Percentiles rank a stretch among this genome's conserved stretches.
These are phyloP conservation scores for Rhodotorula sp. DNA, from an alignment of 1,284 basidiomycete genomes.

Conservation along the genomic window DNA sequence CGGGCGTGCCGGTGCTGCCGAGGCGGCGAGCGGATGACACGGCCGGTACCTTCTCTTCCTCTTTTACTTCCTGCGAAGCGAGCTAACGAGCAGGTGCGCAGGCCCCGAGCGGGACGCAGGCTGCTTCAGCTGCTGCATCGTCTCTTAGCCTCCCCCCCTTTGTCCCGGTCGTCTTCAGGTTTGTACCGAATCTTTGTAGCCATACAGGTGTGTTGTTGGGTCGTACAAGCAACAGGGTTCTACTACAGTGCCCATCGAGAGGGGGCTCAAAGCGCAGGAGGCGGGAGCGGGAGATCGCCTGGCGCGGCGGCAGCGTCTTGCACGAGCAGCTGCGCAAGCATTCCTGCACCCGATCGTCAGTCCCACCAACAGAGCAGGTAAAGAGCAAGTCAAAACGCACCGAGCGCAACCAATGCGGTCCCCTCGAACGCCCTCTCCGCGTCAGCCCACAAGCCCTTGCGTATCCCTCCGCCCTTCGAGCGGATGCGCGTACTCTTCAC, in stretches of 20 bases:
- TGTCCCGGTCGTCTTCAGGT: background rate
- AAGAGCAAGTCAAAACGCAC: constrained; percentile 9
- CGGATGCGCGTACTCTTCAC: background rate
- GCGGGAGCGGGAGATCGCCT: background rate
- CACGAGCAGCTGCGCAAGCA: constrained; percentile 38
- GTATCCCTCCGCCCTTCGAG: background rate
- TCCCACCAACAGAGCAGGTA: no score
- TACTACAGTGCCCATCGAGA: background rate
- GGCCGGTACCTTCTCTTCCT: background rate
- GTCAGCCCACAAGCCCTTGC: constrained; percentile 20
- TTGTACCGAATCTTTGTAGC: background rate
- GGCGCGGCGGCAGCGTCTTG: constrained; percentile 19
- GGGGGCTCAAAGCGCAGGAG: background rate
- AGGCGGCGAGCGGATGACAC: background rate
- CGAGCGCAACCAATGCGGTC: constrained; percentile 38
- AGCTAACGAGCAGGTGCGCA: background rate
- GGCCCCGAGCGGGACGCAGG: background rate
- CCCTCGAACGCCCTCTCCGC: constrained; percentile 32
- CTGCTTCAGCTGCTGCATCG: constrained; percentile 3
- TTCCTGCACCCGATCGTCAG: constrained; percentile 20
- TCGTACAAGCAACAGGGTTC: constrained; percentile 6
- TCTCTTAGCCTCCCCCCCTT: background rate
- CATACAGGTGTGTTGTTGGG: background rate
- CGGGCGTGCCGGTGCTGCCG: no score
- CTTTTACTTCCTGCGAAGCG: background rate